Evolutionary conservation across 768 basidiomycete species (phyloP).

Genomic region (Kwoniella dendrophila): DNA sequence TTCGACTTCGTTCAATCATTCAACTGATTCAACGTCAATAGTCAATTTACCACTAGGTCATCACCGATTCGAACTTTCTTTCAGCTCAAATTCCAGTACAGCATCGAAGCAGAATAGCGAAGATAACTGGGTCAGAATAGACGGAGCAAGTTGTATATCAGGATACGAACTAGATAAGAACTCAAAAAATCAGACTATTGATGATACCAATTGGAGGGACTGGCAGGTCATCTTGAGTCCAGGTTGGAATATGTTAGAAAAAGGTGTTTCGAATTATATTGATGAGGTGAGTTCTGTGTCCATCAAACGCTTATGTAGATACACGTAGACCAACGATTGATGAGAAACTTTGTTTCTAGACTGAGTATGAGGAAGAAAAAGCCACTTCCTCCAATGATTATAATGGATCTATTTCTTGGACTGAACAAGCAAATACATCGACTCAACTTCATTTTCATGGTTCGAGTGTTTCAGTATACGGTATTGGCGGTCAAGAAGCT

Average conservation of each 20-base stretch:
- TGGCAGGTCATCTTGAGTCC: conserved; percentile 31
- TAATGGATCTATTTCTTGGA: conserved; percentile 41
- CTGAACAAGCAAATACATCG: conserved; percentile 31
- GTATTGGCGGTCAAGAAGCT: conserved; percentile 20
- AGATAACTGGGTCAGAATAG: conserved; percentile 22
- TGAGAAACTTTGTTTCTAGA: conserved; percentile 7
- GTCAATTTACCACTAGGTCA: conserved; percentile 26
- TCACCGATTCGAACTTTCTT: conserved; percentile 22
- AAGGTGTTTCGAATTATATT: conserved; percentile 39
- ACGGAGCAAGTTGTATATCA: conserved; percentile 25
- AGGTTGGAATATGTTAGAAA: conserved; percentile 51
- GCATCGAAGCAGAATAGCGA: background rate
- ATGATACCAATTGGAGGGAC: conserved; percentile 47
- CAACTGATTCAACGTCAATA: conserved; percentile 7
- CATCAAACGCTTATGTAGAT: background rate
- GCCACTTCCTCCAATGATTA: conserved; percentile 19
- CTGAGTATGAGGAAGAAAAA: conserved; percentile 24
- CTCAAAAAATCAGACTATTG: conserved; percentile 35
- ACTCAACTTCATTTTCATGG: conserved; percentile 34
- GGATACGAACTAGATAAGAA: conserved; percentile 18
- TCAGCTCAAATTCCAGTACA: conserved; percentile 2
- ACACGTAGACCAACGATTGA: background rate
- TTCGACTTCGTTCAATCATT: background rate
- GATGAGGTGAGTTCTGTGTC: conserved; percentile 27
- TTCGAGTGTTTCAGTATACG: conserved; percentile 29